These are phyloP conservation scores for Beauveria scarabaeidicola DNA, from an alignment of 2,329 filamentous ascomycete species.

Conservation along the genomic window DNA sequence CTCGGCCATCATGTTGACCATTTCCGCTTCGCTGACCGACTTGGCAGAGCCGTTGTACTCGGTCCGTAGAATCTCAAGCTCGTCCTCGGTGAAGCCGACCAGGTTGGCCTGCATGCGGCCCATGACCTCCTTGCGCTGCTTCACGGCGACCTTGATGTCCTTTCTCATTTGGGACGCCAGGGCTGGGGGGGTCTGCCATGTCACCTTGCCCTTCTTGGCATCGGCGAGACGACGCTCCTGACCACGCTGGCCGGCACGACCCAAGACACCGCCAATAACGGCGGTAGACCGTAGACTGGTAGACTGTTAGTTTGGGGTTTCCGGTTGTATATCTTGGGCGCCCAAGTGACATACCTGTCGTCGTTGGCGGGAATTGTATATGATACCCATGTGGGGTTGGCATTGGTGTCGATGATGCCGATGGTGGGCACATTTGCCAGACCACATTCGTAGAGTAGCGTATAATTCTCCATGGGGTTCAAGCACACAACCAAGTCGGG, in stretches of 20 bases:
- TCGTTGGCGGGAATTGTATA: constrained; percentile 97
- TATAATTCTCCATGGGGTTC: constrained; percentile 88
- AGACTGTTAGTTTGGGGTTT: constrained; percentile 17
- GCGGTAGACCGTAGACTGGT: constrained; percentile 68
- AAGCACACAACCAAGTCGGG: constrained; percentile 89
- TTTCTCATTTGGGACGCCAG: constrained; percentile 31
- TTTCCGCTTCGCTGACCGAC: constrained; percentile 28
- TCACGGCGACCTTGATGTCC: constrained; percentile 22
- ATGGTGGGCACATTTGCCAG: constrained; percentile 86
- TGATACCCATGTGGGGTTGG: constrained; percentile 86
- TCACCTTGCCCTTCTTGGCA: constrained; percentile 53
- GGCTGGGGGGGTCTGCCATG: constrained; percentile 47
- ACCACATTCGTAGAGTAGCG: constrained; percentile 84
- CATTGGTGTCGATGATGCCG: constrained; percentile 88
- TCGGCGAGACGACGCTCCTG: constrained; percentile 56
- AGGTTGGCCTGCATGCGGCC: constrained; percentile 27
- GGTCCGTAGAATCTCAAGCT: constrained; percentile 25
- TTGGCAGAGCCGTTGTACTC: constrained; percentile 19
- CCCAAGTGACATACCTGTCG: constrained; percentile 56
- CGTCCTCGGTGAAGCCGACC: constrained; percentile 30
- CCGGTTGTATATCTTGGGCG: neutral
- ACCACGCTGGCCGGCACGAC: constrained; percentile 73
- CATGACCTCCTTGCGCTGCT: constrained; percentile 28
- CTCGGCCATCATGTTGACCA: constrained; percentile 25
- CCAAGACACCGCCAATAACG: constrained; percentile 77